Percentiles rank a stretch among this genome's conserved stretches.
These are phyloP conservation scores for Kwoniella heveanensis DNA, from an alignment of 768 basidiomycete species.

Conservation along the genomic window DNA sequence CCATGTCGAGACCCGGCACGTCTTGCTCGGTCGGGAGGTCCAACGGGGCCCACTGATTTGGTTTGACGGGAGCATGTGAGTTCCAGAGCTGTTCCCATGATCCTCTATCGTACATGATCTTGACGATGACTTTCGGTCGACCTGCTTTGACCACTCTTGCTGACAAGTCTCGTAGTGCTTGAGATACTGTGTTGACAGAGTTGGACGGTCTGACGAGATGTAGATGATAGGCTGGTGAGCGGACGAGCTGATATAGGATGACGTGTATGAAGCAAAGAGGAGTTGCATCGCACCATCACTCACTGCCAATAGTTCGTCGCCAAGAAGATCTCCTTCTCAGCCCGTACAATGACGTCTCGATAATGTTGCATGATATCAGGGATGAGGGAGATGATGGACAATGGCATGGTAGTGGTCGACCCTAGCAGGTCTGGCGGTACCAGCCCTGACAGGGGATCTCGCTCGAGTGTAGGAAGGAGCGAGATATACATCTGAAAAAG, in stretches of 20 bases:
- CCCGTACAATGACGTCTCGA: slow-evolving; percentile 65
- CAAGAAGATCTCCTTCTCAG: slow-evolving; percentile 67
- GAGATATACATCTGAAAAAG: slow-evolving; percentile 64
- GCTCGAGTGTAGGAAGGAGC: slow-evolving; percentile 64
- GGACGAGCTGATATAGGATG: too few relatives aligned
- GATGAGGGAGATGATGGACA: slow-evolving; percentile 67
- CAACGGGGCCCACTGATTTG: slow-evolving; percentile 61
- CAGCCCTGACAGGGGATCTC: slow-evolving; percentile 63
- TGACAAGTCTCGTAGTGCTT: slow-evolving; percentile 63
- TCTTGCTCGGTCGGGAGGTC: slow-evolving; percentile 63
- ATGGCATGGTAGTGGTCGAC: slow-evolving; percentile 66
- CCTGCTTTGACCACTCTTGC: slow-evolving; percentile 59
- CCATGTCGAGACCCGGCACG: slow-evolving; percentile 65
- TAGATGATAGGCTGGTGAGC: too few relatives aligned
- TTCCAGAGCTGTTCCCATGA: slow-evolving; percentile 62
- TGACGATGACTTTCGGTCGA: slow-evolving; percentile 63
- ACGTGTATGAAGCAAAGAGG: too few relatives aligned
- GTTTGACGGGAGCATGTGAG: slow-evolving; percentile 61
- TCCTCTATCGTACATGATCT: slow-evolving; percentile 72
- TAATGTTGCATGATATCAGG: slow-evolving; percentile 76
- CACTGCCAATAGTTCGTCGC: slow-evolving; percentile 67
- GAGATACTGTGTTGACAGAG: slow-evolving; percentile 61
- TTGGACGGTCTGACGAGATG: slow-evolving; percentile 60
- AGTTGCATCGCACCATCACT: too few relatives aligned
- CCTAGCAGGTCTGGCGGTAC: slow-evolving; percentile 69